These are phyloP conservation scores for Raphanus hybrid DNA, from an alignment of 441 rosid genomes.

Conservation along the genomic window DNA sequence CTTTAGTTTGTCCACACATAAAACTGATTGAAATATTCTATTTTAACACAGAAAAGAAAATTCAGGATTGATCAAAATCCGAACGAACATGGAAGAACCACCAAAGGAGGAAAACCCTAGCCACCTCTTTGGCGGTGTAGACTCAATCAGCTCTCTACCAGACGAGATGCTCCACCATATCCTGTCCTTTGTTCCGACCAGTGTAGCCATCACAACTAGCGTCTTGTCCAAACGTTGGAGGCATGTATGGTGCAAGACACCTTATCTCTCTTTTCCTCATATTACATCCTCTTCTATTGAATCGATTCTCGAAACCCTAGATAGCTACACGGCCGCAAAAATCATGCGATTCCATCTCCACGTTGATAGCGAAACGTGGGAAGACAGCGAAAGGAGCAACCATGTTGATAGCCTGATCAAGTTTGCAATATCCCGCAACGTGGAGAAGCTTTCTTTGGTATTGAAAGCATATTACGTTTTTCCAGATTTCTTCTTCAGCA, in stretches of 20 bases:
- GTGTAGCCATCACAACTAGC: background rate
- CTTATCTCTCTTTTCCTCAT: background rate
- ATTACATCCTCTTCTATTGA: too few relatives aligned
- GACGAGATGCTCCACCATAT: slow-evolving; percentile 11
- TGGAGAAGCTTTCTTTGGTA: background rate
- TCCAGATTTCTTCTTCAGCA: background rate
- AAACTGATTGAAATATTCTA: background rate
- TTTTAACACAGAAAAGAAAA: background rate
- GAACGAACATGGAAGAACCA: background rate
- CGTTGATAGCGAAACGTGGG: background rate
- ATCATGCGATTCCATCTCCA: background rate
- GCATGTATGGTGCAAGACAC: background rate
- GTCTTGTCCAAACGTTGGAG: slow-evolving; percentile 6
- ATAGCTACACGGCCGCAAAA: too few relatives aligned
- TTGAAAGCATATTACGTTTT: background rate
- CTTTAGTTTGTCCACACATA: too few relatives aligned
- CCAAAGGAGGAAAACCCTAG: background rate
- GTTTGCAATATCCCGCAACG: background rate
- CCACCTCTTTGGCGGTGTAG: background rate
- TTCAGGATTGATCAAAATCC: background rate
- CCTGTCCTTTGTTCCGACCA: slow-evolving; percentile 14
- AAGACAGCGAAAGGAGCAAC: background rate
- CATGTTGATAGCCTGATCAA: background rate
- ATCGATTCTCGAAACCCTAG: too few relatives aligned
- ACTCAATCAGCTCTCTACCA: slow-evolving; percentile 16